Evolutionary conservation across 2,329 filamentous ascomycete genomes (phyloP).

Genomic region (Apiospora malaysiana): DNA sequence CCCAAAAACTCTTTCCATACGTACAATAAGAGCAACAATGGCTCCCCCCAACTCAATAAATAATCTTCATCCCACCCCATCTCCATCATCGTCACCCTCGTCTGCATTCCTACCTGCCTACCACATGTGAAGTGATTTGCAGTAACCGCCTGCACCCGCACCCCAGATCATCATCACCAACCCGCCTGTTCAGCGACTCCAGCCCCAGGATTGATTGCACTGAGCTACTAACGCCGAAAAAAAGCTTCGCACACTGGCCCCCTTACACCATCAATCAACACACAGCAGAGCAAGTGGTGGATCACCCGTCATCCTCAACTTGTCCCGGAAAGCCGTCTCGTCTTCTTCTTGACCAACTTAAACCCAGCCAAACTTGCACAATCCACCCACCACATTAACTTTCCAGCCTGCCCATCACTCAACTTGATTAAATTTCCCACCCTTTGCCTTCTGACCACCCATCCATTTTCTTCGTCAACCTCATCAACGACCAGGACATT

Average conservation of each 20-base stretch:
- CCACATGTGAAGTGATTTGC: conserved; percentile 15
- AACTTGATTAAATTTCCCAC: conserved; percentile 21
- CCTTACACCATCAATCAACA: conserved; percentile 17
- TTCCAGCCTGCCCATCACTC: conserved; percentile 22
- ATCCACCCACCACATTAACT: conserved; percentile 21
- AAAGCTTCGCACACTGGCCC: conserved; percentile 24
- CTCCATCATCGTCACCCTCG: conserved; percentile 33
- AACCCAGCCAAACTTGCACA: conserved; percentile 24
- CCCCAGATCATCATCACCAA: conserved; percentile 13
- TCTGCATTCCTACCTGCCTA: conserved; percentile 19
- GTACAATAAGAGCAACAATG: conserved; percentile 16
- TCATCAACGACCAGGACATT: background rate
- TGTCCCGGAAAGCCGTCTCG: conserved; percentile 13
- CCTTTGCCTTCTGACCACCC: conserved; percentile 1
- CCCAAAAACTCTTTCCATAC: conserved; percentile 4
- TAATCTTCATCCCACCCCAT: conserved; percentile 26
- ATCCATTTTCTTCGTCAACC: conserved; percentile 10
- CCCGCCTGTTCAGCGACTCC: background rate
- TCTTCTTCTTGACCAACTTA: conserved; percentile 16
- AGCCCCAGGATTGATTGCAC: conserved; percentile 6
- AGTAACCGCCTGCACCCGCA: conserved; percentile 22
- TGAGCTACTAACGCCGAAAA: conserved; percentile 22
- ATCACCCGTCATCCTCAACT: conserved; percentile 19
- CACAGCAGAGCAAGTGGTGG: conserved; percentile 19
- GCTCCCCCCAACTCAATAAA: conserved; percentile 28